Base-by-base conservation (phyloP, 2,329 filamentous ascomycete genomes). In the Colletotrichum orbiculare region DNA sequence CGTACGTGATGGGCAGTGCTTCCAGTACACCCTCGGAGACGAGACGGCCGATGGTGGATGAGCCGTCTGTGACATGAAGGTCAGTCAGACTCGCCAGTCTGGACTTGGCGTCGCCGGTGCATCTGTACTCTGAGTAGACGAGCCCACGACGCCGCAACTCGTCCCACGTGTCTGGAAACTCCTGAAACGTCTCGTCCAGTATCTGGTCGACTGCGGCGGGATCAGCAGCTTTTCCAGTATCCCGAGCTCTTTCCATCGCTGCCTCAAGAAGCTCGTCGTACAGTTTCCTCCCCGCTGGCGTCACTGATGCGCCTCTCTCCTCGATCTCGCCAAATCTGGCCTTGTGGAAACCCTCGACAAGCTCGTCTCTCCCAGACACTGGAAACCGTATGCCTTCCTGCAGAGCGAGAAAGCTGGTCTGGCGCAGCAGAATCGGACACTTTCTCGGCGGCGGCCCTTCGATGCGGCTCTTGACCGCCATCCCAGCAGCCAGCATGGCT, bases 321-420 rank as follows among this genome's bases (percentile, higher is more conserved):
- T 86, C 83, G 8, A 86, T 79, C 69, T 86, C 84, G 0, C 83
- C 84, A 39, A 85, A 86, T 0, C 83, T 75, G 1, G 83, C 83
- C 6, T 75, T 82, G 55, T 86, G 83, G 0, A 74, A 77, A 2
- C 80, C 80, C 2, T 71, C 60, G 6, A 66, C 41, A 11, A 54
- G 47, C 6, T 68, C 50, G 1, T 68, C 46, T 11, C 71, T 70
- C 0, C 42, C 54, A 3, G 54, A 33, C 3, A 41, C 33, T 1
- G 62, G 68, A 64, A 85, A 85, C 1, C 73, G 71, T 4, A 85
- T 78, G 0, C 72, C 72, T 68, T 86, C 84, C 55, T 85, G 79
- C 0, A 85, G 69, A 0, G 84, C 84, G 2, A 81, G 72, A 62
- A 87, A 86, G 61, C 84, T 87, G 0, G 84, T 86, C 64, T 86